Base-by-base conservation (phyloP, 176 grass and related monocot genomes). In the Rhipidocladum racemiflorum region DNA sequence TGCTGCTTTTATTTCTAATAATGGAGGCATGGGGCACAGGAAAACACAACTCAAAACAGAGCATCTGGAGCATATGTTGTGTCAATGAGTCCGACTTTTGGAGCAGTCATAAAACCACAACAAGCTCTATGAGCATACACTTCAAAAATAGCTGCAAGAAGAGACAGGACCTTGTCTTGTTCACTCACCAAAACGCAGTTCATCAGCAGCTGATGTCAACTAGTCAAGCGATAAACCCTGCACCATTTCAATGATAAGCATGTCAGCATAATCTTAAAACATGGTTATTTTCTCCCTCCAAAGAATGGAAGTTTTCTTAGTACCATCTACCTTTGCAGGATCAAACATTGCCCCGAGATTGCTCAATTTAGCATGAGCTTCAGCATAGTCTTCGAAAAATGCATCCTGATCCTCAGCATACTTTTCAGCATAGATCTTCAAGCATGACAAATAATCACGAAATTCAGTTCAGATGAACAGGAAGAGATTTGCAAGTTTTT, bases 321-420 rank as follows among this genome's bases (percentile, higher is more conserved):
- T 44, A 13, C 25, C 23, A 34, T 38, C 39, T 87, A 94, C 95
- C 90, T 92, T 91, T 50, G 92, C 85, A 63, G 86, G 95, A 73
- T 94, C 78, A 84, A 94, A 97, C 72, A 91, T 97, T 20, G 95
- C 86, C 23, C 95, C 95, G 3, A 94, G 90, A 84, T 92, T 97
- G 88, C 95, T 97, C 46, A 97, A 76, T 85, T 94, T 97, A 66
- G 95, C 95, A 91, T 97, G 95, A 84, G 95, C 90, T 92, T 94
- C 92, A 65, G 95, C 90, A 13, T 94, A 97, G 78, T 97, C 90
- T 39, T 86, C 51, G 39, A 97, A 97, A 88, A 97, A 97, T 36
- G 81, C 61, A 85, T 92, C 90, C 67, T 97, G 90, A 46, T 94
- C 90, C 78, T 66, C 71, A 1, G 92, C 86, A n/a, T 97, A 97